phyloP scores from a whole-genome alignment of 345 rosid species.

The Citrus cavaleriei region DNA sequence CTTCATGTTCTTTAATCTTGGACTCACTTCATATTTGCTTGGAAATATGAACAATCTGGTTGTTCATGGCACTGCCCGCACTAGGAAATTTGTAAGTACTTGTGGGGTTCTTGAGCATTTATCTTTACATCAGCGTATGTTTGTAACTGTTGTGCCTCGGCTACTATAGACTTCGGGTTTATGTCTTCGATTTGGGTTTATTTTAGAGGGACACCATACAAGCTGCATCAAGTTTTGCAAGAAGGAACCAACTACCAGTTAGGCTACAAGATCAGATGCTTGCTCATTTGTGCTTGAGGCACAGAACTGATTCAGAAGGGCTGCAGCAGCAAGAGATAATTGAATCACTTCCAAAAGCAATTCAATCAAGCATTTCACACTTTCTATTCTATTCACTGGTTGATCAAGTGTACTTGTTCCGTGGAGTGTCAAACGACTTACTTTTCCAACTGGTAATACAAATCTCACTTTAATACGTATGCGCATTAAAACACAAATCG shows the following conservation, averaged over 20 bases:
- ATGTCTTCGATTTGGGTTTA: constrained; percentile 7
- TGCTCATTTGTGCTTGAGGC: constrained; percentile 78
- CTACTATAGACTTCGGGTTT: neutral
- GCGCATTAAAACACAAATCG: neutral
- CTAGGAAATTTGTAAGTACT: constrained; percentile 76
- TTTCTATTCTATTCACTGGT: constrained; percentile 74
- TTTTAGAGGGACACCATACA: constrained; percentile 81
- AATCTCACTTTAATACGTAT: neutral
- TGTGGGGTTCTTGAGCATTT: neutral
- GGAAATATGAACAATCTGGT: constrained; percentile 92
- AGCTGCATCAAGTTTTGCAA: constrained; percentile 75
- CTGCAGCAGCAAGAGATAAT: constrained; percentile 87
- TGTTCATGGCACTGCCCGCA: constrained; percentile 75
- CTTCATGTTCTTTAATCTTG: constrained; percentile 74
- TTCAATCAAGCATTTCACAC: constrained; percentile 72
- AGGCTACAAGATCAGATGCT: constrained; percentile 92
- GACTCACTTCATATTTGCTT: constrained; percentile 65
- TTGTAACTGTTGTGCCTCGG: neutral
- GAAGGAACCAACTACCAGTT: constrained; percentile 68
- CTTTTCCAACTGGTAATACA: constrained; percentile 84
- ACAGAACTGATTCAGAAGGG: constrained; percentile 85
- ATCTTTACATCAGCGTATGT: neutral
- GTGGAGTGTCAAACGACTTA: constrained; percentile 84
- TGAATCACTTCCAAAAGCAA: constrained; percentile 85
- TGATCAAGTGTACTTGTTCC: constrained; percentile 74